Conservation (phyloP, 768 basidiomycete species). For the Xanthoconium purpureum region DNA sequence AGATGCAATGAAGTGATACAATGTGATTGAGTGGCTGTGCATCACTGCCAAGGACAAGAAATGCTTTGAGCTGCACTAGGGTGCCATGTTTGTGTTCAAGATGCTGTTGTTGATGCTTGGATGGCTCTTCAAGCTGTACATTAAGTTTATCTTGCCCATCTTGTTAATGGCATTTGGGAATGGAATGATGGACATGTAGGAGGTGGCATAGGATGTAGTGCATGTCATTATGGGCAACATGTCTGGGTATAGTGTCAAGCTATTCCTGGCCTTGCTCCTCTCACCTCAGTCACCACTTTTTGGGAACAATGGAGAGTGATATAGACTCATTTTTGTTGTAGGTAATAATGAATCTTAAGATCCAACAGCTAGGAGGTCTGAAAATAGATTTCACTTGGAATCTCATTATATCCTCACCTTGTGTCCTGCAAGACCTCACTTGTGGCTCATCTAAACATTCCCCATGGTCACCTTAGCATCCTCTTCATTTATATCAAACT, state of each 20-base stretch:
- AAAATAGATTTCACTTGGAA: no score
- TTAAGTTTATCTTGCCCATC: constrained; percentile 78
- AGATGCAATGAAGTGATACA: constrained; percentile 77
- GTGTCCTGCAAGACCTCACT: no score
- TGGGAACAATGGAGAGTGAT: no score
- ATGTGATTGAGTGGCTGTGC: constrained; percentile 69
- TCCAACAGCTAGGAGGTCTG: no score
- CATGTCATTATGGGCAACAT: constrained; percentile 93
- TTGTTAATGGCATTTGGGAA: constrained; percentile 88
- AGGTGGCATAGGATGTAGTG: constrained; percentile 89
- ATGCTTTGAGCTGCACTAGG: constrained; percentile 81
- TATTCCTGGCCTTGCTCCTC: constrained; percentile 85
- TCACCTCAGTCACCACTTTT: no score
- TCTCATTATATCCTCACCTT: no score
- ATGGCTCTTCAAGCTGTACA: constrained; percentile 91
- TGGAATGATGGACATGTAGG: constrained; percentile 79
- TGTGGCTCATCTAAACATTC: no score
- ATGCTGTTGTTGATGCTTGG: constrained; percentile 84
- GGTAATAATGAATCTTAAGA: no score
- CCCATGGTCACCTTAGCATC: no score
- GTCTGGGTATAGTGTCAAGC: constrained; percentile 93
- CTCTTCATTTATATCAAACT: no score
- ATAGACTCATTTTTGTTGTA: no score
- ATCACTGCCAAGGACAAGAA: constrained; percentile 87
- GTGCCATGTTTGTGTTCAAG: constrained; percentile 93